Conservation (phyloP, 2,329 filamentous ascomycete genomes). For the Diplodia sapinea region DNA sequence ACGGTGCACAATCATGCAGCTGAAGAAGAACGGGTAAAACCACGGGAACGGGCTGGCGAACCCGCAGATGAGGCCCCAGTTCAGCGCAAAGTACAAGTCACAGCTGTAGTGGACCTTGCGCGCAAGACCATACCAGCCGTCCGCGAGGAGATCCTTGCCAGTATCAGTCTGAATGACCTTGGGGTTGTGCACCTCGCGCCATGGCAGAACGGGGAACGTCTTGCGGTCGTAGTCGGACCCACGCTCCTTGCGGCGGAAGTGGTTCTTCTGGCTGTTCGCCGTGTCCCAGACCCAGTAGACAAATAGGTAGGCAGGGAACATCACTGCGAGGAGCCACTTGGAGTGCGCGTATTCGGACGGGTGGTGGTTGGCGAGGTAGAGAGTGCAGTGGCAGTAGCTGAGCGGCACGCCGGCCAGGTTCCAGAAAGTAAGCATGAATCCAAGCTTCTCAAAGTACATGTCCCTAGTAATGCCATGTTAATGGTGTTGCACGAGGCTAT, state of each 20-base stretch:
- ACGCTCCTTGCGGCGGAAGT: constrained; percentile 80
- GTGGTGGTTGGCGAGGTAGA: constrained; percentile 85
- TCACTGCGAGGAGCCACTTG: constrained; percentile 65
- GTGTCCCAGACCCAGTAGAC: constrained; percentile 94
- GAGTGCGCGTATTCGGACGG: constrained; percentile 80
- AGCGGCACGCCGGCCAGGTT: constrained; percentile 90
- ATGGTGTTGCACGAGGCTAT: neutral
- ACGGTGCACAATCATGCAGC: constrained; percentile 78
- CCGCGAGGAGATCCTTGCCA: constrained; percentile 77
- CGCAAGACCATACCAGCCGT: constrained; percentile 84
- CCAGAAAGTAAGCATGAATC: constrained; percentile 98
- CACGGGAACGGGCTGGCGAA: constrained; percentile 84
- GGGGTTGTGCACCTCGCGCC: constrained; percentile 81
- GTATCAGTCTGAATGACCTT: constrained; percentile 74
- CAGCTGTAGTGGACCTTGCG: constrained; percentile 83
- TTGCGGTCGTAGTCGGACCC: constrained; percentile 70
- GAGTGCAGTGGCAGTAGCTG: constrained; percentile 90
- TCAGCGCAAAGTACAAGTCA: constrained; percentile 77
- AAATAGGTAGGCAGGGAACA: constrained; percentile 76
- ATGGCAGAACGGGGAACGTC: constrained; percentile 89
- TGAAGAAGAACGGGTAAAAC: constrained; percentile 87
- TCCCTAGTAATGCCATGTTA: constrained; percentile 62
- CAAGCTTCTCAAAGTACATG: constrained; percentile 97
- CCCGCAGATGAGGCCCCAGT: constrained; percentile 81
- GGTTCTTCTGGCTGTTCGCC: constrained; percentile 91